Evolutionary conservation across 1,284 basidiomycete species (phyloP).

Genomic region (Vanrija pseudolonga): DNA sequence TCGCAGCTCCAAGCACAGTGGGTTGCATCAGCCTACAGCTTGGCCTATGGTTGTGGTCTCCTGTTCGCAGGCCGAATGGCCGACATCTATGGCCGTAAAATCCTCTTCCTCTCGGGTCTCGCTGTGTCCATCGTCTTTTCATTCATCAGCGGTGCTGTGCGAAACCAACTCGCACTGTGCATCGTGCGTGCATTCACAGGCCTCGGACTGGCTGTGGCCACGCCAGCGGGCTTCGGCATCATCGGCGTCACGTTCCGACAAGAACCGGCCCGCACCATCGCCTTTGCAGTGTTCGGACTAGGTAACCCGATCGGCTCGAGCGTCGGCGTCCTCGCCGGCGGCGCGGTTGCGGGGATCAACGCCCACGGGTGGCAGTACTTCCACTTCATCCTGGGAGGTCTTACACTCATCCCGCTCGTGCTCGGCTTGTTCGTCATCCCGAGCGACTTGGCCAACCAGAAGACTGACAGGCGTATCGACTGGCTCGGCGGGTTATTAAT

Average conservation of each 20-base stretch:
- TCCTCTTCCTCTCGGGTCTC: slow-evolving; percentile 42
- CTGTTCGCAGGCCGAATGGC: slow-evolving; percentile 47
- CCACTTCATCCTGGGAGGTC: slow-evolving; percentile 37
- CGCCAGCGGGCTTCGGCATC: slow-evolving; percentile 35
- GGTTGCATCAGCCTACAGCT: slow-evolving; percentile 46
- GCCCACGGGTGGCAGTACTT: slow-evolving; percentile 30
- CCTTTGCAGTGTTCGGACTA: slow-evolving; percentile 30
- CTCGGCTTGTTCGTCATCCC: slow-evolving; percentile 34
- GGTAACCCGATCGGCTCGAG: slow-evolving; percentile 28
- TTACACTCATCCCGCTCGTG: slow-evolving; percentile 27
- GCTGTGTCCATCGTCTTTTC: slow-evolving; percentile 8
- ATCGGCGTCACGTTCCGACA: slow-evolving; percentile 19
- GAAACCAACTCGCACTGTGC: slow-evolving; percentile 15
- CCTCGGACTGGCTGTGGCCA: slow-evolving; percentile 20
- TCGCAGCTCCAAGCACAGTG: slow-evolving; percentile 39
- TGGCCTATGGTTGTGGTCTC: slow-evolving; percentile 45
- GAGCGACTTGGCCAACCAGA: slow-evolving; percentile 10
- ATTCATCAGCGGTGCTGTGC: slow-evolving; percentile 23
- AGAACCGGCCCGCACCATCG: slow-evolving; percentile 23
- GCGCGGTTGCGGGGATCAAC: slow-evolving; percentile 16
- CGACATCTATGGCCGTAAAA: slow-evolving; percentile 44
- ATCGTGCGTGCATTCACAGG: slow-evolving; percentile 24
- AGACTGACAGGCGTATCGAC: slow-evolving; percentile 23
- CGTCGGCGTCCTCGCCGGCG: slow-evolving; percentile 28
- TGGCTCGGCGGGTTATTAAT: slow-evolving; percentile 32